These are phyloP conservation scores for Diplodia mutila DNA, from an alignment of 2,329 filamentous ascomycete genomes.

Conservation along the genomic window DNA sequence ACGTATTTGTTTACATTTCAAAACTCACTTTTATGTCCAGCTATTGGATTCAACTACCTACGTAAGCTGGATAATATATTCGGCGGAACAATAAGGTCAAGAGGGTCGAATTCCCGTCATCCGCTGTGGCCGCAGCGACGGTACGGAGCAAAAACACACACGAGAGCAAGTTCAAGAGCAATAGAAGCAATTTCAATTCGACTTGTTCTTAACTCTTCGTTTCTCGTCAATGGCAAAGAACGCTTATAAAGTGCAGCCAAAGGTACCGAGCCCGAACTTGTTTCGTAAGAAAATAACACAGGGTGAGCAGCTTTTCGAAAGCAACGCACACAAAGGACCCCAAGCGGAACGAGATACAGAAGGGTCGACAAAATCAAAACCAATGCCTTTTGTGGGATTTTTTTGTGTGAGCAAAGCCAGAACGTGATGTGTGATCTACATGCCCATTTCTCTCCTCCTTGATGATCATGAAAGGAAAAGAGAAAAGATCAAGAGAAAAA, in stretches of 20 bases:
- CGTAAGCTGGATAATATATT: no score
- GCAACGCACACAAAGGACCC: not conserved
- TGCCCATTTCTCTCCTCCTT: conserved; percentile 9
- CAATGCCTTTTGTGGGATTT: conserved; percentile 8
- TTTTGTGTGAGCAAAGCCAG: not conserved
- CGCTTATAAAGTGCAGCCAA: not conserved
- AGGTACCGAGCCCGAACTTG: not conserved
- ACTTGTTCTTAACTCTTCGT: not conserved
- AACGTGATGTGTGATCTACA: conserved; percentile 11
- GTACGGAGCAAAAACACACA: no score
- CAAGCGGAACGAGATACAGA: not conserved
- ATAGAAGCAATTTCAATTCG: not conserved
- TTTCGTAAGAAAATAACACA: not conserved
- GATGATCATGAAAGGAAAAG: not conserved
- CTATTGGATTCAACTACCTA: no score
- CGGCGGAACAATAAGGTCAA: no score
- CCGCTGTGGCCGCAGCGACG: no score
- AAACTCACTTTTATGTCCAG: no score
- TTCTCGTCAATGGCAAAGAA: not conserved
- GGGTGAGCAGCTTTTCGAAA: not conserved
- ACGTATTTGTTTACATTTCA: no score
- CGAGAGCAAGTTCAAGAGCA: not conserved
- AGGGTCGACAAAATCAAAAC: not conserved
- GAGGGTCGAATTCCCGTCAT: no score
- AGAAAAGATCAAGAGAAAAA: not conserved